Conservation (phyloP, 495 filamentous ascomycete genomes). For the Neurospora sp. region DNA sequence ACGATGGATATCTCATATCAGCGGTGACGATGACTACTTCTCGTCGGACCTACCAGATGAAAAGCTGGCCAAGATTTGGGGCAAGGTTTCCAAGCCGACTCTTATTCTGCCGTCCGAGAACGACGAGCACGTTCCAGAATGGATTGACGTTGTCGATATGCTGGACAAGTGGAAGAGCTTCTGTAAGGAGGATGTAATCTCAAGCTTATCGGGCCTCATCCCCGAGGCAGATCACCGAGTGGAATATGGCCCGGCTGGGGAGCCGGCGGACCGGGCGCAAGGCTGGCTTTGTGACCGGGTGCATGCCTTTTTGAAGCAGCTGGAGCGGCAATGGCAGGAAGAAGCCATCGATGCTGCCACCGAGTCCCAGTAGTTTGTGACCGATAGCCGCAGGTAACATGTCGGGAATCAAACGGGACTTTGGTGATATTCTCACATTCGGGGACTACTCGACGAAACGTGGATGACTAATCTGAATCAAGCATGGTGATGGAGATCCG, state of each 20-base stretch:
- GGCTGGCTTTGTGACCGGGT: slow-evolving; percentile 30
- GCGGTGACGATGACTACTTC: slow-evolving; percentile 82
- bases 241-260: slow-evolving; percentile 12
- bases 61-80: slow-evolving; percentile 51
- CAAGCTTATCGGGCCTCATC: slow-evolving; percentile 30
- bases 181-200: slow-evolving; percentile 27
- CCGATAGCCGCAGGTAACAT: neutral
- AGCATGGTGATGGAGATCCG: neutral
- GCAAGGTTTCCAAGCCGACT: slow-evolving; percentile 45
- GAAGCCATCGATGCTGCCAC: neutral
- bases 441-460: neutral
- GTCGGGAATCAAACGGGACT: neutral
- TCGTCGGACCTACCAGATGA: slow-evolving; percentile 62
- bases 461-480: neutral
- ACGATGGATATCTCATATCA: slow-evolving; percentile 11
- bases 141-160: slow-evolving; percentile 53
- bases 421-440: neutral
- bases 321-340: neutral
- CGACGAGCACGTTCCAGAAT: slow-evolving; percentile 60
- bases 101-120: slow-evolving; percentile 57
- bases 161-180: slow-evolving; percentile 49
- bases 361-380: neutral
- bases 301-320: slow-evolving; percentile 23
- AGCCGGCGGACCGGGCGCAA: slow-evolving; percentile 13
- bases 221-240: slow-evolving; percentile 35